phyloP scores from a whole-genome alignment of 495 filamentous ascomycete species.

The Polyplosphaeria fusca region DNA sequence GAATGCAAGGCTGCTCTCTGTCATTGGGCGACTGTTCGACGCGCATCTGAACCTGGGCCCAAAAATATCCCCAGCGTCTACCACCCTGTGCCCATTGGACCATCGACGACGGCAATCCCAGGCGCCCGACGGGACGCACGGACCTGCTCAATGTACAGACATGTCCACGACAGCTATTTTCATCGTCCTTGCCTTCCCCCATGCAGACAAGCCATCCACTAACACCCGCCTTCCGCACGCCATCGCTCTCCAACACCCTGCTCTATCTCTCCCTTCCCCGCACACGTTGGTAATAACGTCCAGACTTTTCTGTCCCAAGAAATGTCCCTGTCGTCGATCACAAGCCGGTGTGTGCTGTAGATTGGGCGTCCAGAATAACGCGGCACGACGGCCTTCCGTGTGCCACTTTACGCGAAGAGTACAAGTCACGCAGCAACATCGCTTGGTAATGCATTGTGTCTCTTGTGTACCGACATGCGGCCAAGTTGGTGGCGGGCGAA shows the following conservation, averaged over 20 bases:
- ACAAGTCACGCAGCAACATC: not conserved
- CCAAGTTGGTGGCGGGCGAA: too few species aligned
- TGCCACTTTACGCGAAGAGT: not conserved
- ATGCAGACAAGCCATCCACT: not conserved
- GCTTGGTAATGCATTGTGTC: not conserved
- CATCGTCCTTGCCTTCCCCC: not conserved
- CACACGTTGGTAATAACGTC: not conserved
- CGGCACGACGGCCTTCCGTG: conserved; percentile 10
- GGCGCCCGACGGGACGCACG: conserved; percentile 16
- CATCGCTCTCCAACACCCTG: not conserved
- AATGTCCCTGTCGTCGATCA: not conserved
- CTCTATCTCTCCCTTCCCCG: not conserved
- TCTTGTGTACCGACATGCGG: too few species aligned
- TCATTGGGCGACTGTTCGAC: conserved; percentile 11
- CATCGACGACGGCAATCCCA: not conserved
- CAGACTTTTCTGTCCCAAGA: not conserved
- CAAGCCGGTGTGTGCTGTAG: not conserved
- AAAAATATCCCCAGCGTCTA: conserved; percentile 21
- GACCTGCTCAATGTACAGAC: not conserved
- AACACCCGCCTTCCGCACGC: not conserved
- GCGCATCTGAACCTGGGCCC: conserved; percentile 1
- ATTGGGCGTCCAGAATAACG: conserved; percentile 8
- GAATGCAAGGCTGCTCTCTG: not conserved
- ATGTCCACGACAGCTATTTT: conserved; percentile 8
- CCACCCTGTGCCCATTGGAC: conserved; percentile 2